These are phyloP conservation scores for Beta corolliflora DNA, from an alignment of 179 eudicot species.

Conservation along the genomic window DNA sequence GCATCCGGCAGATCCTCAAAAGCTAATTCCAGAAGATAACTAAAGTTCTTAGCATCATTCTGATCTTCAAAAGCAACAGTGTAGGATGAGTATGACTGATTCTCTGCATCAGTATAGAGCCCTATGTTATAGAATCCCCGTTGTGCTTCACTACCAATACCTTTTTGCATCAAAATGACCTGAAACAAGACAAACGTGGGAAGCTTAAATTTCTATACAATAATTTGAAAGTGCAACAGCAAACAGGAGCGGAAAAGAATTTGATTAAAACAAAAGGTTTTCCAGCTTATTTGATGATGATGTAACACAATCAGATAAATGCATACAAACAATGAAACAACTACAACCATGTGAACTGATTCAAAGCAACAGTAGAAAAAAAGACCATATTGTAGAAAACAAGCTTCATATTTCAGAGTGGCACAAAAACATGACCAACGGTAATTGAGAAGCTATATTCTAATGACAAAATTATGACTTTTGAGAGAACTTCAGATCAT, in stretches of 20 bases:
- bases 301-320: not conserved
- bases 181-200: conserved; percentile 30
- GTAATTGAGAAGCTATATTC: not conserved
- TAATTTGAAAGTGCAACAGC: not conserved
- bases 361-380: not conserved
- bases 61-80: conserved; percentile 84
- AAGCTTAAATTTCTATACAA: not conserved
- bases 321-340: not conserved
- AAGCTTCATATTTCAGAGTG: not conserved
- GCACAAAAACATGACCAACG: not conserved
- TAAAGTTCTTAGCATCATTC: conserved; percentile 80
- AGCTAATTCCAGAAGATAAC: conserved; percentile 67
- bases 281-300: not conserved
- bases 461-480: not conserved
- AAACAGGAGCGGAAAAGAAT: not conserved
- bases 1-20: conserved; percentile 71
- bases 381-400: not conserved
- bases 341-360: not conserved
- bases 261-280: not conserved
- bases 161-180: conserved; percentile 71
- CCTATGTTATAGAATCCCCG: conserved; percentile 59
- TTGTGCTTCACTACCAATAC: conserved; percentile 44
- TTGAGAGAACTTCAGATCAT: not conserved
- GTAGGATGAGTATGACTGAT: conserved; percentile 39
- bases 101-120: conserved; percentile 26